Base-by-base conservation (phyloP, 495 filamentous ascomycete genomes). In the Neurospora sp. region DNA sequence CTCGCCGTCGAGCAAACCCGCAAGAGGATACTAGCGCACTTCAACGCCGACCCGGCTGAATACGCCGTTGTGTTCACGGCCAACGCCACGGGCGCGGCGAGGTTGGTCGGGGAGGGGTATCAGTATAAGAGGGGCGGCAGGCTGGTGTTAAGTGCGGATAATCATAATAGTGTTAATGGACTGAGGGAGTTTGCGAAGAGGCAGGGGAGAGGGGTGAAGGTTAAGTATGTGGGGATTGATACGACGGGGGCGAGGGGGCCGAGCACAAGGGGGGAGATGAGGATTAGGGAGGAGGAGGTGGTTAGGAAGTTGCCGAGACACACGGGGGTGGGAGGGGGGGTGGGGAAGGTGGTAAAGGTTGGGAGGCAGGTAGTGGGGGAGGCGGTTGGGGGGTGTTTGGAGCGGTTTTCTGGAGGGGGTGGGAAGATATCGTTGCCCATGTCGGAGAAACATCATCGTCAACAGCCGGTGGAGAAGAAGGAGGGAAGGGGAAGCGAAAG, bases 51-150 rank as follows among this genome's bases (percentile, higher is more conserved):
- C 39, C 85, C 87, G 0, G 81, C 84, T 23, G 81, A 90, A 31
- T 91, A 89, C 77, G 86, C 88, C 69, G 80, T 91, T 10, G 81
- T 91, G n/a, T 91, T 91, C 77, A 88, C 88, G 0, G 77, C 85
- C 8, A 91, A 91, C 75, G 88, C 89, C 12, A 89, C 89, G 0
- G 86, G 85, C 1, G 88, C 85, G 2, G 87, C 90, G 74, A 86
- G 88, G 72, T 75, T 90, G 16, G 89, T 90, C 3, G 81, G 80
- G 10, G 87, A 89, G 23, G 81, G 82, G 23, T 86, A 82, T 66
- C 77, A 76, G 18, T 82, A 81, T 31, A 7, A 62, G 8, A 54
- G 74, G 0, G 6, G 72, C 0, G 69, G 39, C 0, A 70, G 73
- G 12, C 48, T 81, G 4, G 76, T 82, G 20, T 72, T 81, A 9